Evolutionary conservation across 176 grass and related monocot species (phyloP).

Genomic region (Carex parvula): DNA sequence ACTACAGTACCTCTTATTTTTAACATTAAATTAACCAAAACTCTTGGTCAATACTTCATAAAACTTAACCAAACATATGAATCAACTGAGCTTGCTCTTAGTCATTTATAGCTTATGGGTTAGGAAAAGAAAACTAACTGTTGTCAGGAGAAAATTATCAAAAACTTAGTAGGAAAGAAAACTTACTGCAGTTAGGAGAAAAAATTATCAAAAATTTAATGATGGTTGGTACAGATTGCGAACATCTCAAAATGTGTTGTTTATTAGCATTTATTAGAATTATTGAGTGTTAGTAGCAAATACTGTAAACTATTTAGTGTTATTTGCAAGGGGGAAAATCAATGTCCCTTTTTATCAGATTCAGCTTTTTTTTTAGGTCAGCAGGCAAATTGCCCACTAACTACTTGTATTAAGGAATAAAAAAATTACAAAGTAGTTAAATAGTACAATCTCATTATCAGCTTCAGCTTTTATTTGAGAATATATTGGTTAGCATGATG

Average conservation of each 20-base stretch:
- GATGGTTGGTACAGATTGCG: background rate
- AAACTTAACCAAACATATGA: background rate
- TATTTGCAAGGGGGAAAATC: background rate
- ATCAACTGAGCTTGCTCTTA: background rate
- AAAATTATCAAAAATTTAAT: background rate
- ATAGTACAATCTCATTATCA: background rate
- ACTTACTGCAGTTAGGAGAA: background rate
- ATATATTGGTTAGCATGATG: background rate
- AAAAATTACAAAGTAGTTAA: no score
- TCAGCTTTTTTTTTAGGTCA: background rate
- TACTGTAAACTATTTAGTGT: background rate
- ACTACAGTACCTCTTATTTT: background rate
- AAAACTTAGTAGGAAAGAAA: background rate
- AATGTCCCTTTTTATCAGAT: conserved; percentile 1
- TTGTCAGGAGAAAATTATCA: background rate
- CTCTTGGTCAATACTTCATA: background rate
- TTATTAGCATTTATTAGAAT: background rate
- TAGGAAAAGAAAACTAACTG: background rate
- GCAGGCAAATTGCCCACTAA: no score
- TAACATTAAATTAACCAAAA: background rate
- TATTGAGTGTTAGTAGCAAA: background rate
- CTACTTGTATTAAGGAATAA: no score
- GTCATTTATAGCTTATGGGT: background rate
- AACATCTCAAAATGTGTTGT: background rate
- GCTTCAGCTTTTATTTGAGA: background rate